phyloP scores from a whole-genome alignment of 768 basidiomycete genomes.

The Collybia sordida region DNA sequence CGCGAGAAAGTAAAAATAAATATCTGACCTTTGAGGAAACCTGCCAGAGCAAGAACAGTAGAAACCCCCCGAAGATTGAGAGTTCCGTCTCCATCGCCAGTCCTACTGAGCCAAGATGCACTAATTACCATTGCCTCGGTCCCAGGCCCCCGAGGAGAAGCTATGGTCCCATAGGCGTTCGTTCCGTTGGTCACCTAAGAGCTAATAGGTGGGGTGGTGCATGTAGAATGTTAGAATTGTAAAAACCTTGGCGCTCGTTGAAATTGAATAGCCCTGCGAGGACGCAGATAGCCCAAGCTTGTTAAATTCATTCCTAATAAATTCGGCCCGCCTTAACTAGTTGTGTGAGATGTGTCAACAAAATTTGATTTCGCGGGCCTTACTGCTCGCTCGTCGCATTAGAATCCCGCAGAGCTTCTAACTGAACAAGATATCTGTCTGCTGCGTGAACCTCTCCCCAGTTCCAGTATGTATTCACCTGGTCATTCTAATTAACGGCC shows the following conservation, averaged over 20 bases:
- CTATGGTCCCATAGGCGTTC: conserved; percentile 81
- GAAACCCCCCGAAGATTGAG: conserved; percentile 87
- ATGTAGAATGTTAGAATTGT: neutral
- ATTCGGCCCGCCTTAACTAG: conserved; percentile 58
- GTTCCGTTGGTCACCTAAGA: conserved; percentile 57
- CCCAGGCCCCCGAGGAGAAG: conserved; percentile 89
- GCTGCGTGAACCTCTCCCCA: conserved; percentile 91
- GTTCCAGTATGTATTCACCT: conserved; percentile 92
- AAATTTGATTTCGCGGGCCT: conserved; percentile 26
- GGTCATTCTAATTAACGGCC: neutral
- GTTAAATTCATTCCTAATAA: conserved; percentile 63
- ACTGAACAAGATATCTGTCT: conserved; percentile 71
- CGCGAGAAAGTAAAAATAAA: neutral
- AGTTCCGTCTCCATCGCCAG: conserved; percentile 52
- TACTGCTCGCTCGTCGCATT: conserved; percentile 76
- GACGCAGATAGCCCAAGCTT: conserved; percentile 72
- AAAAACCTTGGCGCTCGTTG: conserved; percentile 49
- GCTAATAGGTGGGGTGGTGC: conserved; percentile 3
- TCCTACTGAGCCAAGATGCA: conserved; percentile 84
- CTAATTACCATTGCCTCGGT: conserved; percentile 90
- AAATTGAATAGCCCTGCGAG: conserved; percentile 67
- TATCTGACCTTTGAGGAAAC: conserved; percentile 73
- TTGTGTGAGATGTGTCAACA: conserved; percentile 4
- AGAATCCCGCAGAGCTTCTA: conserved; percentile 60
- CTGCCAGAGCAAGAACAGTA: conserved; percentile 81